phyloP scores from a whole-genome alignment of 768 basidiomycete genomes.

The Mycena filopes region DNA sequence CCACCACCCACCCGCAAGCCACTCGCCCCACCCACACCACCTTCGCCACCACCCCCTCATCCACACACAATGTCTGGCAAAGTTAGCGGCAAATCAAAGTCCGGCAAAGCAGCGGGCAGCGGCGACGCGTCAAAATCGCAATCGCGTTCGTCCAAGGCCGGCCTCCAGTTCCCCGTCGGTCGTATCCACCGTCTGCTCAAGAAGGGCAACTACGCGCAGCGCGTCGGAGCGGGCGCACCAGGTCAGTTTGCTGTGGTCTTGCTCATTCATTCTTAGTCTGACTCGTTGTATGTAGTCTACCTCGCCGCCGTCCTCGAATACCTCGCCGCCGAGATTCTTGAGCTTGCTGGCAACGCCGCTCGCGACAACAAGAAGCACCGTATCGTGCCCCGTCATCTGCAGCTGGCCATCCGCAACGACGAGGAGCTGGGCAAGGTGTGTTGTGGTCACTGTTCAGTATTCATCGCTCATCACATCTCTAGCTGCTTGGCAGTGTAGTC shows the following conservation, averaged over 20 bases:
- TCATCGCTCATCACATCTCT: too few species aligned
- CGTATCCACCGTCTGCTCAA: too few species aligned
- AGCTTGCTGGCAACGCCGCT: neutral
- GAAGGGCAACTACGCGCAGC: too few species aligned
- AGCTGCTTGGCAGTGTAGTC: too few species aligned
- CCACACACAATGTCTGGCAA: too few species aligned
- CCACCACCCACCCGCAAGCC: too few species aligned
- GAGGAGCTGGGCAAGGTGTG: neutral
- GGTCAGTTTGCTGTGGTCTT: too few species aligned
- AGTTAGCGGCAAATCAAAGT: slow-evolving; percentile 6
- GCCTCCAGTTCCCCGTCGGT: slow-evolving; percentile 7
- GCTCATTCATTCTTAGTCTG: too few species aligned
- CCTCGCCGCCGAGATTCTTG: neutral
- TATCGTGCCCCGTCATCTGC: slow-evolving; percentile 1
- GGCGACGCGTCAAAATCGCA: neutral
- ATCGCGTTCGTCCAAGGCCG: slow-evolving; percentile 2
- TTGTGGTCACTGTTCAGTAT: neutral
- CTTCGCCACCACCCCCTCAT: too few species aligned
- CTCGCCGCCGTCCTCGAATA: neutral
- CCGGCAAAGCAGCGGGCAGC: slow-evolving; percentile 12
- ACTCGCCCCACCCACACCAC: too few species aligned
- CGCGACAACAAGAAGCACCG: slow-evolving; percentile 6
- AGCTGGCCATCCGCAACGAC: slow-evolving; percentile 1
- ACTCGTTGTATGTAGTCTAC: neutral
- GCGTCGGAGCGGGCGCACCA: too few species aligned